Percentiles rank a stretch among this genome's conserved stretches.
phyloP scores from a whole-genome alignment of 805 yeast genomes.

The Yamadazyma laniorum region DNA sequence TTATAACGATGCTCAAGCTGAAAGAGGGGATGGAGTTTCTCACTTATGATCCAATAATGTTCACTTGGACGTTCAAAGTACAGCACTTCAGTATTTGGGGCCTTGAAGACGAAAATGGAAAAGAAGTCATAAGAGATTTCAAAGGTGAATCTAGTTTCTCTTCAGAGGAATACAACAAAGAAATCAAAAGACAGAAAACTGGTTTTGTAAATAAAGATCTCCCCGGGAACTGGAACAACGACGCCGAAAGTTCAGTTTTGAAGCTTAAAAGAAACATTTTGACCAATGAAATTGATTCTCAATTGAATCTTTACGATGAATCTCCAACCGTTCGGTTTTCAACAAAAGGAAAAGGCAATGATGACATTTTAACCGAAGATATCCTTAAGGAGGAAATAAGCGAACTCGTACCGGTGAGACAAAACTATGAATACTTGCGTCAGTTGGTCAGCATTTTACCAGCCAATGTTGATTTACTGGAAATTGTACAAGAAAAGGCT shows the following conservation, averaged over 20 bases:
- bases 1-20: conserved; percentile 50
- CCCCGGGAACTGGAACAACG: conserved; percentile 38
- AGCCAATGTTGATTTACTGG: conserved; percentile 26
- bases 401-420: conserved; percentile 9
- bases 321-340: conserved; percentile 3
- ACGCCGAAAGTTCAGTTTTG: conserved; percentile 19
- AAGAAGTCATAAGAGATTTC: background rate
- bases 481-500: conserved; percentile 57
- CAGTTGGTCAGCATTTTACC: conserved; percentile 35
- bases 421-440: conserved; percentile 33
- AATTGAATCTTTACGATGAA: conserved; percentile 3
- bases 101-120: conserved; percentile 51
- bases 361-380: conserved; percentile 1
- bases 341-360: background rate
- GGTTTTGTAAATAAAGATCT: conserved; percentile 27
- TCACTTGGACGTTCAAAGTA: conserved; percentile 77
- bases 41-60: conserved; percentile 72
- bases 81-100: conserved; percentile 97
- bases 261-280: conserved; percentile 30
- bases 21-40: conserved; percentile 73
- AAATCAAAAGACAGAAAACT: conserved; percentile 34
- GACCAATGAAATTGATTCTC: conserved; percentile 26
- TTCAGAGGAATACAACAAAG: conserved; percentile 27
- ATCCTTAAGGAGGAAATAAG: conserved; percentile 2
- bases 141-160: conserved; percentile 20